Evolutionary conservation across 768 basidiomycete species (phyloP).

Genomic region (Rhizopogon salebrosus): DNA sequence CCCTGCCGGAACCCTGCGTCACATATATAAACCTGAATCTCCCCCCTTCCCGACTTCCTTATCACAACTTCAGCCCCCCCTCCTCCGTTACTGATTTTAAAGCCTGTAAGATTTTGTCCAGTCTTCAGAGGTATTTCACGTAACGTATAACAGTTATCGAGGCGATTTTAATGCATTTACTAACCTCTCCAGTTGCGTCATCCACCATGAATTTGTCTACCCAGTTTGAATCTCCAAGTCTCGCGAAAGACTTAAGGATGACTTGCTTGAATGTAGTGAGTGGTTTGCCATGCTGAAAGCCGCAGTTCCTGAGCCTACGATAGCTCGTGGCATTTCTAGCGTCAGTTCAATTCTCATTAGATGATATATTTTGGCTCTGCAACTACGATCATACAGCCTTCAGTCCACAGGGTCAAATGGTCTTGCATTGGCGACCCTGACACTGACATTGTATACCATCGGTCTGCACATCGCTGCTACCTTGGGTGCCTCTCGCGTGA

Average conservation of each 20-base stretch:
- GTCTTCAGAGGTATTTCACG: too few species aligned
- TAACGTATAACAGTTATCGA: too few species aligned
- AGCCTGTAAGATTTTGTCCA: too few species aligned
- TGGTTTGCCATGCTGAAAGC: background rate
- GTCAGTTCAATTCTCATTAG: slow-evolving; percentile 9
- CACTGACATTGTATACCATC: slow-evolving; percentile 25
- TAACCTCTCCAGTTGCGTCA: too few species aligned
- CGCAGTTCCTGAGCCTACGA: background rate
- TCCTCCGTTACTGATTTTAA: too few species aligned
- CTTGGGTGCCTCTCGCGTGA: slow-evolving; percentile 14
- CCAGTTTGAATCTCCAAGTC: slow-evolving; percentile 4
- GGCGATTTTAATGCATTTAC: too few species aligned
- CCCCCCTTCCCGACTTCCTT: slow-evolving; percentile 11
- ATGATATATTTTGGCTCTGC: background rate
- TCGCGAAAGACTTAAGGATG: slow-evolving; percentile 18
- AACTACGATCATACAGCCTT: slow-evolving; percentile 8
- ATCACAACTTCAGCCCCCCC: slow-evolving; percentile 15
- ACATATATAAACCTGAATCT: slow-evolving; percentile 32
- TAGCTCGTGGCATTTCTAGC: slow-evolving; percentile 24
- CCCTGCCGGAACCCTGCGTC: slow-evolving; percentile 22
- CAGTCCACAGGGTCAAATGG: slow-evolving; percentile 15
- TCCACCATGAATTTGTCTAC: background rate
- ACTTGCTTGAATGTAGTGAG: slow-evolving; percentile 17
- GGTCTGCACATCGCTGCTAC: slow-evolving; percentile 19
- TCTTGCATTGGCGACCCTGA: slow-evolving; percentile 17